Evolutionary conservation across 2,329 filamentous ascomycete species (phyloP).

Genomic region (Pyrenochaeta sp.): DNA sequence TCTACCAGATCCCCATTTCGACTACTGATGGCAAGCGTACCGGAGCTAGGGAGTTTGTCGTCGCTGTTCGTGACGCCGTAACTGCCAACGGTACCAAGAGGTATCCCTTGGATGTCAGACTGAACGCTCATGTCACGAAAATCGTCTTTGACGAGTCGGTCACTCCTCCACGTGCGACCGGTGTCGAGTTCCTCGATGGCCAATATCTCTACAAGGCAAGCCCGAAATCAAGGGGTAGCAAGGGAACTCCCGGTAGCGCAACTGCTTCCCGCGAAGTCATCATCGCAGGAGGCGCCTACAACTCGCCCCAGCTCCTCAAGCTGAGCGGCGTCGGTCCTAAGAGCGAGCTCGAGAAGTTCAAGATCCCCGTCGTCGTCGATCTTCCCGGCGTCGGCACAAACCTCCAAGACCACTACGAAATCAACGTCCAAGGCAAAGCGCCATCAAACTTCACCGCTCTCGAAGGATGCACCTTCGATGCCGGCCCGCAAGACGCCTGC

Average conservation of each 20-base stretch:
- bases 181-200: slow-evolving; percentile 54
- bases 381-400: slow-evolving; percentile 70
- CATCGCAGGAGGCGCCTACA: slow-evolving; percentile 61
- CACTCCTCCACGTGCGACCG: slow-evolving; percentile 58
- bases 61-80: slow-evolving; percentile 58
- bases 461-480: slow-evolving; percentile 51
- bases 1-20: slow-evolving; percentile 67
- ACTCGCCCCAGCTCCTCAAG: slow-evolving; percentile 70
- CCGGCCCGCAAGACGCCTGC: slow-evolving; percentile 55
- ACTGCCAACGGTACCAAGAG: slow-evolving; percentile 59
- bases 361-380: slow-evolving; percentile 63
- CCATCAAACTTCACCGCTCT: slow-evolving; percentile 45
- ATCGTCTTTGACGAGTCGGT: slow-evolving; percentile 70
- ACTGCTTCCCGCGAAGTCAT: slow-evolving; percentile 43
- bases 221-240: slow-evolving; percentile 39
- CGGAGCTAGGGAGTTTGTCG: slow-evolving; percentile 64
- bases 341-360: slow-evolving; percentile 59
- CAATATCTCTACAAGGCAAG: slow-evolving; percentile 53
- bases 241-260: slow-evolving; percentile 48
- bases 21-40: slow-evolving; percentile 59
- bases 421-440: slow-evolving; percentile 56
- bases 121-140: slow-evolving; percentile 71
- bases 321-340: slow-evolving; percentile 68
- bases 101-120: slow-evolving; percentile 64
- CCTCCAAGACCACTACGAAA: slow-evolving; percentile 68